These are phyloP conservation scores for Athelia psychrophila DNA, from an alignment of 1,284 basidiomycete species.

Conservation along the genomic window DNA sequence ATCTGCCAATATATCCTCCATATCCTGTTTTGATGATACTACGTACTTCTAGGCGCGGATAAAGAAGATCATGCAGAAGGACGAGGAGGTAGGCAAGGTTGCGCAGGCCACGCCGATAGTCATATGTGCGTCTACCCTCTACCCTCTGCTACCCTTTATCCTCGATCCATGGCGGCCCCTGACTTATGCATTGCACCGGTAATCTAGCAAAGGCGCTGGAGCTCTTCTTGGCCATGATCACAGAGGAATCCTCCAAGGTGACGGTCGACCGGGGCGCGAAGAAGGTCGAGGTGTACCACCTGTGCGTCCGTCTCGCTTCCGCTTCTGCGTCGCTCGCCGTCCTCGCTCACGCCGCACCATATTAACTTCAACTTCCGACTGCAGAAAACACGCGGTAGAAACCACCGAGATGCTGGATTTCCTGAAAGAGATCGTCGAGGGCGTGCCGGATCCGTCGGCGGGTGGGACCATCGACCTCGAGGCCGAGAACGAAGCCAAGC, in stretches of 20 bases:
- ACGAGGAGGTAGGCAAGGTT: conserved; percentile 99
- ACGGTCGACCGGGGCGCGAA: conserved; percentile 80
- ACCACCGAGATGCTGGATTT: conserved; percentile 93
- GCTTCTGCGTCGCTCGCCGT: background rate
- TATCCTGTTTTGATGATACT: conserved; percentile 2
- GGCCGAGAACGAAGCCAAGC: conserved; percentile 51
- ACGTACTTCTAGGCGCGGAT: conserved; percentile 74
- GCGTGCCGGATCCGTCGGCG: conserved; percentile 85
- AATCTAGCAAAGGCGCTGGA: conserved; percentile 92
- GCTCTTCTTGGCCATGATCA: conserved; percentile 86
- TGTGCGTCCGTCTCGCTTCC: conserved; percentile 60
- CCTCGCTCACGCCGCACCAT: background rate
- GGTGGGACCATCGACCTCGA: conserved; percentile 74
- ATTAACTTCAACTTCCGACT: background rate
- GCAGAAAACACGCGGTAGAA: conserved; percentile 93
- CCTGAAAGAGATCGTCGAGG: conserved; percentile 91
- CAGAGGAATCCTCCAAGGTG: conserved; percentile 84
- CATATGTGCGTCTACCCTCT: conserved; percentile 80
- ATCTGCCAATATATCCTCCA: background rate
- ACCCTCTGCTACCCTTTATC: background rate
- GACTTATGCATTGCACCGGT: background rate
- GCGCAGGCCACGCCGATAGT: conserved; percentile 96
- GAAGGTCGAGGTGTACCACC: conserved; percentile 91
- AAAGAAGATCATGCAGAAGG: conserved; percentile 99
- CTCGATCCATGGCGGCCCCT: too few relatives aligned